Evolutionary conservation across 441 rosid species (phyloP), one percentile per base, ranked within the genome.

Genomic region (Monsonia emarginata): DNA sequence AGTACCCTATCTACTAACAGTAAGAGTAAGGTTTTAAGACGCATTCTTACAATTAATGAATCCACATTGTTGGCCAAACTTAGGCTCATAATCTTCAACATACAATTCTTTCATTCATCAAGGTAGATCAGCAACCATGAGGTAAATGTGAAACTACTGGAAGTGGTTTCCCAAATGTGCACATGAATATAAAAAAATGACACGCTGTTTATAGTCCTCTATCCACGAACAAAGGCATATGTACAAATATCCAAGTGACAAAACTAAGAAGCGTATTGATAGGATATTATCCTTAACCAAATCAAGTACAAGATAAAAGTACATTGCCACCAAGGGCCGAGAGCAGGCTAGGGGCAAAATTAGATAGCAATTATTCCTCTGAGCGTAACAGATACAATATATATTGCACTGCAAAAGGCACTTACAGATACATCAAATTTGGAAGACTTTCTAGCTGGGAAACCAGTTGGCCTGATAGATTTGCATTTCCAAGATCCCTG

Each of bases 401-500:
- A 60, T 9, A 64, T 46, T n/a, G 9, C 56, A 19, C 48, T 6
- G 25, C 58, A 13, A 18, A 36, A 31, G 64, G 27, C 58, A 78
- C 96, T 75, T 83, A 91, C 97, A 91, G 69, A 78, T 91, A 91
- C 72, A 87, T 95, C 80, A 91, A 77, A 77, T 88, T 91, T 84
- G 89, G 88, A 65, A 91, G 96, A 73, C 75, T 79, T 31, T 95
- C 95, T 56, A 91, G 95, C 81, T 91, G 93, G 14, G 96, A 84
- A 73, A 91, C 97, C 48, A 89, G 87, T 76, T 82, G 92, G 66
- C 97, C 97, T 68, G 95, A 89, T 72, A 91, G 75, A 65, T 87
- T 90, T 24, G 97, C 97, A 82, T 91, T 91, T 60, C 97, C 97
- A 59, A 91, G 90, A 76, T 91, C 97, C 19, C 97, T 91, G 81